Percentiles rank a stretch among this genome's conserved stretches.
Evolutionary conservation across 2,329 filamentous ascomycete species (phyloP).

Genomic region (Gnomoniopsis smithogilvyi): DNA sequence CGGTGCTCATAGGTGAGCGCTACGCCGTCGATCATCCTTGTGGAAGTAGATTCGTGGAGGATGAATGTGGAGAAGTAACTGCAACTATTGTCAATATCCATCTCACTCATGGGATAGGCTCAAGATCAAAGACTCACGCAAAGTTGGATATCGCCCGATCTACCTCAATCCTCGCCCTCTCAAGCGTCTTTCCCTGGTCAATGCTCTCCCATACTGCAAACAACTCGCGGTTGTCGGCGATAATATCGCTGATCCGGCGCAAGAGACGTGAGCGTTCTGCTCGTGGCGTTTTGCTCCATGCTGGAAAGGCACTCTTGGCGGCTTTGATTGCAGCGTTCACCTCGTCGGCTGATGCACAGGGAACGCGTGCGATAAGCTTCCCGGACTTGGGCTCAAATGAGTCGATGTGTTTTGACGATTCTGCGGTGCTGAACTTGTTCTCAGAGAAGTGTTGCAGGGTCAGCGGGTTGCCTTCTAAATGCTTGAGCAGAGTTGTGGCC

Average conservation of each 20-base stretch:
- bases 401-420: slow-evolving; percentile 21
- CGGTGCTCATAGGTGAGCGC: slow-evolving; percentile 32
- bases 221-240: slow-evolving; percentile 28
- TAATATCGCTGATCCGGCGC: slow-evolving; percentile 24
- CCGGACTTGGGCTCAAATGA: slow-evolving; percentile 30
- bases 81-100: not conserved
- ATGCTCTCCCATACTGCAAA: slow-evolving; percentile 34
- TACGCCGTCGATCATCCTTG: slow-evolving; percentile 29
- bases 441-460: slow-evolving; percentile 22
- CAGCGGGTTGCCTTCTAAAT: slow-evolving; percentile 4
- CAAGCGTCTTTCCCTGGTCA: slow-evolving; percentile 33
- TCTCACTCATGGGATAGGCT: not conserved
- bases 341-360: slow-evolving; percentile 22
- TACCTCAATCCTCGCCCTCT: slow-evolving; percentile 29
- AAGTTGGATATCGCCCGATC: slow-evolving; percentile 32
- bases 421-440: slow-evolving; percentile 16
- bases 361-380: slow-evolving; percentile 22
- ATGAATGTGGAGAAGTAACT: slow-evolving; percentile 34
- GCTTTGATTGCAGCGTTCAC: slow-evolving; percentile 24
- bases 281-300: slow-evolving; percentile 28
- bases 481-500: slow-evolving; percentile 21
- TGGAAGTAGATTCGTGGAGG: slow-evolving; percentile 29
- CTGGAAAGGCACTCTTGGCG: slow-evolving; percentile 25
- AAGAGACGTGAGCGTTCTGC: slow-evolving; percentile 24
- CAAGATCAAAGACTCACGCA: slow-evolving; percentile 21